Base-by-base conservation (phyloP, 352 stramenopile species). In the Globisporangium recalcitrans region DNA sequence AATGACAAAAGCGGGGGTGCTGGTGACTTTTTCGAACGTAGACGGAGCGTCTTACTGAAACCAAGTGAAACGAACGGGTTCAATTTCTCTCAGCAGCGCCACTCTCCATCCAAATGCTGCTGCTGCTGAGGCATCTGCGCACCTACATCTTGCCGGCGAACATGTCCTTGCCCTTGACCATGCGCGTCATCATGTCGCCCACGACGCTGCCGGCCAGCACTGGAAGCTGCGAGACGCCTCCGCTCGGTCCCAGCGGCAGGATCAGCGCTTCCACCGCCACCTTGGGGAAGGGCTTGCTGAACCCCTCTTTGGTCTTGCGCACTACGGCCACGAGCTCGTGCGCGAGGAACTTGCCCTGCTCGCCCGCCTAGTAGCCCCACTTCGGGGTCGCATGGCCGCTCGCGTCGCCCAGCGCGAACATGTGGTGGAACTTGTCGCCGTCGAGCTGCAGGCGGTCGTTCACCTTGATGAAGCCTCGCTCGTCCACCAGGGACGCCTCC, bases 401-500 rank as follows among this genome's bases (percentile, higher is more conserved):
- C 34, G 74, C 67, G 42, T 91, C 78, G 26, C 78, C 78, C 8
- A 88, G 9, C 4, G 70, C 78, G 40, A 88, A 88, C 42, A 90
- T 68, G 51, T 89, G 63, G 1, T 51, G n/a, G 53, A 80, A 85
- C 54, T 72, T 70, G 0, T 62, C 44, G 48, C 72, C 64, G 31
- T 85, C 71, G 22, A 90, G 31, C 64, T 91, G 76, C 47, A 89
- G 63, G 5, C 61, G 13, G 13, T 47, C 62, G 29, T 85, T 88
- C 29, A 88, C 80, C 11, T 74, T 75, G 44, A 90, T 63, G 54
- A 56, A 60, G 13, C 75, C 80, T 24, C 62, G 48, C 0, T 75
- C 69, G 1, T 63, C 72, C 22, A 88, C 57, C 0, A 88, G 44
- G 3, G 74, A 69, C 8, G 66, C n/a, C 60, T 88, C 78, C 64